Conservation (phyloP, 129 eudicot species). For the Centella asiatica region DNA sequence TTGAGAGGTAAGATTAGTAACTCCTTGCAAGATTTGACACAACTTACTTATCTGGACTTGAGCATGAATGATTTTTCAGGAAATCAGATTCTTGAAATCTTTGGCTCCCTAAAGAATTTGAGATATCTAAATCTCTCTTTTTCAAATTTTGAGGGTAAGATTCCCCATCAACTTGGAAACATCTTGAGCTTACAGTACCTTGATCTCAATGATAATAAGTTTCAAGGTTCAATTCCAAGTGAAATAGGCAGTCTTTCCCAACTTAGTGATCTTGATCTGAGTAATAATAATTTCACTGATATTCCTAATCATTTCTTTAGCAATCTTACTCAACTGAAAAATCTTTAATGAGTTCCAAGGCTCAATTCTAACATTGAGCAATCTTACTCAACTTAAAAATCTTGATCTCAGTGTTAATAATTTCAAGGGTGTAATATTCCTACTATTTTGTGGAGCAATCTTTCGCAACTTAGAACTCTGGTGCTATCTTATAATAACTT, state of each 20-base stretch:
- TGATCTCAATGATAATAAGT: background rate
- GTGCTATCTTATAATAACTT: background rate
- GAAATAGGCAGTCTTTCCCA: background rate
- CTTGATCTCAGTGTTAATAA: background rate
- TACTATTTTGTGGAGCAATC: no score
- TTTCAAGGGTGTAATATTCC: no score
- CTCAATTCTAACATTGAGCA: slow-evolving; percentile 1
- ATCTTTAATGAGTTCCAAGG: background rate
- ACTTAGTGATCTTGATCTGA: no score
- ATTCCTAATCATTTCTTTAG: no score
- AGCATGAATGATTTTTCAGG: background rate
- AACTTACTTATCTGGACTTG: background rate
- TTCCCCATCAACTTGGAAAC: background rate
- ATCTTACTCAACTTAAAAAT: background rate
- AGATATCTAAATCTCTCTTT: background rate
- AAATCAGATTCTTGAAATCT: background rate
- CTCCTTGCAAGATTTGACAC: background rate
- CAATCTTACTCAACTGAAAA: no score
- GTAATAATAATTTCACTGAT: no score
- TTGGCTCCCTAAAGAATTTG: background rate
- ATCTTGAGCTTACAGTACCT: background rate
- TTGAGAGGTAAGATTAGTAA: background rate
- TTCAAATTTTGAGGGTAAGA: background rate
- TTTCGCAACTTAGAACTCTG: background rate
- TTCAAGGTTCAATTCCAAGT: slow-evolving; percentile 4